Conservation (phyloP, 495 filamentous ascomycete genomes). For the Tuber umbilicatum region DNA sequence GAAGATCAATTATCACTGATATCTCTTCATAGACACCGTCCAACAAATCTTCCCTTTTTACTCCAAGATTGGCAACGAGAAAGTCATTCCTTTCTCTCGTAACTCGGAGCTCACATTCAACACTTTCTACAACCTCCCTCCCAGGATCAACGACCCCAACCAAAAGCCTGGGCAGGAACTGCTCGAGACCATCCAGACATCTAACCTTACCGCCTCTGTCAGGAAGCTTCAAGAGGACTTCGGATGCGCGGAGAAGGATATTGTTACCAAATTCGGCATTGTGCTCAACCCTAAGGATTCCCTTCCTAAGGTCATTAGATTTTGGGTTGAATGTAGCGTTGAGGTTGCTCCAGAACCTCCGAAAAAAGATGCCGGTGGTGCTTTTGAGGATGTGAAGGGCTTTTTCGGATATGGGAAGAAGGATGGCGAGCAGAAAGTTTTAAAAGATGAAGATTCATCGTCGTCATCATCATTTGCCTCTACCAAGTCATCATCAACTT, state of each 20-base stretch:
- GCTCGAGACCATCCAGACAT: constrained; percentile 56
- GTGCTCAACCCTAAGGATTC: constrained; percentile 66
- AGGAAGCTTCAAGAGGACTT: constrained; percentile 64
- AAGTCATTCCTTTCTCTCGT: constrained; percentile 82
- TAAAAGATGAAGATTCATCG: constrained; percentile 58
- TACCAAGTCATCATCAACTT: constrained; percentile 40
- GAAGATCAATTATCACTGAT: constrained; percentile 35
- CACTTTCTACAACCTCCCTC: constrained; percentile 64
- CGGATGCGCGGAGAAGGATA: constrained; percentile 67
- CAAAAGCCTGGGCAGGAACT: constrained; percentile 47
- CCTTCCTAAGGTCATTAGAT: constrained; percentile 71
- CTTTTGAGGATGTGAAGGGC: constrained; percentile 81
- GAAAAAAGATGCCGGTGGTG: constrained; percentile 59
- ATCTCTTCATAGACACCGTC: constrained; percentile 50
- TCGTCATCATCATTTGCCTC: constrained; percentile 46
- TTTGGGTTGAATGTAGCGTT: constrained; percentile 76
- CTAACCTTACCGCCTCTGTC: constrained; percentile 78
- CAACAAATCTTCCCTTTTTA: constrained; percentile 69
- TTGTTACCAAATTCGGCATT: constrained; percentile 71
- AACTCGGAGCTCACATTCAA: constrained; percentile 74
- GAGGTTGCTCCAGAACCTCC: constrained; percentile 51
- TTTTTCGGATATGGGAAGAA: constrained; percentile 88
- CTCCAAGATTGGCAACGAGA: constrained; percentile 69
- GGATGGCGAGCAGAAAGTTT: constrained; percentile 63
- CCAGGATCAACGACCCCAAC: constrained; percentile 39